phyloP scores from a whole-genome alignment of 2,329 filamentous ascomycete species.

The Didymella lethalis region DNA sequence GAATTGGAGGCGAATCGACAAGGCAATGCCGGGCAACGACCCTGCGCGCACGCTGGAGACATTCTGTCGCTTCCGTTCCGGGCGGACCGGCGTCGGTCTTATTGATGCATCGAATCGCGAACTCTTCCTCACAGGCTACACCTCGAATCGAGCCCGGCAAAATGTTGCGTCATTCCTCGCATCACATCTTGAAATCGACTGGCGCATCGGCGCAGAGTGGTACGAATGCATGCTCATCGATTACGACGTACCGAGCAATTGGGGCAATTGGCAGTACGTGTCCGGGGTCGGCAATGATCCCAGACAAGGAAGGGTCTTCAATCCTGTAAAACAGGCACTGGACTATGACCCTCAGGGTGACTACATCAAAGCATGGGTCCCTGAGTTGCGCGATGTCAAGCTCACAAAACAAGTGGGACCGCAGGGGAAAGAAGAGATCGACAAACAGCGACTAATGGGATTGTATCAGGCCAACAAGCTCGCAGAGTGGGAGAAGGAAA shows the following conservation, averaged over 20 bases:
- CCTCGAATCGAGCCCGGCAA: slow-evolving; percentile 76
- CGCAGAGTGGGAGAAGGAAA: slow-evolving; percentile 63
- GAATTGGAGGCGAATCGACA: slow-evolving; percentile 41
- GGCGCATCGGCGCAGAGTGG: slow-evolving; percentile 83
- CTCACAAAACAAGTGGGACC: slow-evolving; percentile 30
- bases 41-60: slow-evolving; percentile 52
- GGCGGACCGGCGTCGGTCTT: slow-evolving; percentile 76
- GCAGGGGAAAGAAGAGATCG: slow-evolving; percentile 38
- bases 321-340: slow-evolving; percentile 80
- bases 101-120: slow-evolving; percentile 82
- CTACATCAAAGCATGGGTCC: slow-evolving; percentile 77
- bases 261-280: slow-evolving; percentile 85
- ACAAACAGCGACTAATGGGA: slow-evolving; percentile 58
- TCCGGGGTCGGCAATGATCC: slow-evolving; percentile 83
- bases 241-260: slow-evolving; percentile 79
- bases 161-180: slow-evolving; percentile 78
- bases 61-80: slow-evolving; percentile 68
- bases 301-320: slow-evolving; percentile 76
- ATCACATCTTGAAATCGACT: slow-evolving; percentile 78
- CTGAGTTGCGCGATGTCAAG: slow-evolving; percentile 67
- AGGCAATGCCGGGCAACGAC: slow-evolving; percentile 51
- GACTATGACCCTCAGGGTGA: slow-evolving; percentile 76
- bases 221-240: slow-evolving; percentile 79
- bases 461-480: slow-evolving; percentile 77
- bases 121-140: slow-evolving; percentile 77